Conservation (phyloP, 2,329 filamentous ascomycete genomes). For the Whalleya microplaca region DNA sequence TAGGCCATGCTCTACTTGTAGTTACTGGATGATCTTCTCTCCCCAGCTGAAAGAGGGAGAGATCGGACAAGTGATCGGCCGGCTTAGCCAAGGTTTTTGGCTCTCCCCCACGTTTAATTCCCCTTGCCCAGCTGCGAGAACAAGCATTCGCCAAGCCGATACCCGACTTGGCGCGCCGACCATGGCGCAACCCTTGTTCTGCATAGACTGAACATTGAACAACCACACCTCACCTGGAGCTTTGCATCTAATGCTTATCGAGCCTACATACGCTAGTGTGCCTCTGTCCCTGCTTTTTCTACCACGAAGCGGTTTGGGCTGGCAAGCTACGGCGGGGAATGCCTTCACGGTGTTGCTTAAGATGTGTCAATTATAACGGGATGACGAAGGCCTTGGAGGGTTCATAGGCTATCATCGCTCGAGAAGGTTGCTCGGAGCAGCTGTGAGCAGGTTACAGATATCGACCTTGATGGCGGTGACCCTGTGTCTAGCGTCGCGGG, state of each 20-base stretch:
- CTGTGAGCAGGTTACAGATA: background rate
- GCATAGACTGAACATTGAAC: constrained; percentile 15
- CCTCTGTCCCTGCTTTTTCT: constrained; percentile 4
- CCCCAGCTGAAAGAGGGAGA: background rate
- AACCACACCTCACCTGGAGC: constrained; percentile 16
- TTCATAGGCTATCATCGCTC: background rate
- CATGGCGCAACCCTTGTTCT: no score
- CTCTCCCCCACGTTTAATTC: constrained; percentile 19
- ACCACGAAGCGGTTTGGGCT: background rate
- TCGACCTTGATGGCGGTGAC: background rate
- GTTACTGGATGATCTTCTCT: no score
- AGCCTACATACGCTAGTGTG: no score
- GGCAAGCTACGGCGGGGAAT: background rate
- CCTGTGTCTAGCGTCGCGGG: no score
- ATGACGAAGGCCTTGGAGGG: constrained; percentile 18
- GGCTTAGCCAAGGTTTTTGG: background rate
- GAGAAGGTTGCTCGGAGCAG: background rate
- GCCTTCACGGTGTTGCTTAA: constrained; percentile 2
- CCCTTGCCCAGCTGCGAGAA: constrained; percentile 14
- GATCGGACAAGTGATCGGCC: background rate
- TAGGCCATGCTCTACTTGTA: no score
- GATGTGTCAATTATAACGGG: constrained; percentile 12
- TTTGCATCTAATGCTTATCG: background rate
- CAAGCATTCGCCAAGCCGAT: constrained; percentile 34
- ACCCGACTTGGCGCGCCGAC: constrained; percentile 32